These are phyloP conservation scores for Zymoseptoria crescenta DNA, from an alignment of 2,329 filamentous ascomycete species.

Conservation along the genomic window DNA sequence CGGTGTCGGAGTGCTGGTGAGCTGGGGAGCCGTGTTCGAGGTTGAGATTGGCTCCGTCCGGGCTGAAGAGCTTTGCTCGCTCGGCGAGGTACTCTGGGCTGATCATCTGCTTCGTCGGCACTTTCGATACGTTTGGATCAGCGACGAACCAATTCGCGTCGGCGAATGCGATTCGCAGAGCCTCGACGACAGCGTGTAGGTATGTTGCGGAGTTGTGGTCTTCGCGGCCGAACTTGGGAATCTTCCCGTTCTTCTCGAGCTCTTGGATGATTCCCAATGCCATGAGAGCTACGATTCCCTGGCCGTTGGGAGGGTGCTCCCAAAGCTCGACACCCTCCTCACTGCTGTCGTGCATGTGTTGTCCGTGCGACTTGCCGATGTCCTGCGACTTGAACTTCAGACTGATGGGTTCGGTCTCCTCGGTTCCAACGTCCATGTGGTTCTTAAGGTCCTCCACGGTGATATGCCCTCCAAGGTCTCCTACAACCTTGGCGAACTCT, in stretches of 20 bases:
- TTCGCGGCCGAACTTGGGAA: slow-evolving; percentile 58
- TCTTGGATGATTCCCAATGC: slow-evolving; percentile 85
- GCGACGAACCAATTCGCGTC: slow-evolving; percentile 87
- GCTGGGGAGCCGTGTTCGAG: slow-evolving; percentile 73
- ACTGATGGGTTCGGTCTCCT: slow-evolving; percentile 78
- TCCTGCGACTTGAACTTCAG: slow-evolving; percentile 48
- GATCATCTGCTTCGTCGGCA: slow-evolving; percentile 64
- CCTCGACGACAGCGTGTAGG: slow-evolving; percentile 80
- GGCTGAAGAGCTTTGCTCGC: slow-evolving; percentile 56
- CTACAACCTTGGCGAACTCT: slow-evolving; percentile 69
- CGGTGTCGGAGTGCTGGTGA: slow-evolving; percentile 79
- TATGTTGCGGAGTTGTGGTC: slow-evolving; percentile 72
- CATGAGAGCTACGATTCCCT: slow-evolving; percentile 92
- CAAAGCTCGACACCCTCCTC: slow-evolving; percentile 68
- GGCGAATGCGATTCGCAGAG: slow-evolving; percentile 79
- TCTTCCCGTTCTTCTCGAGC: slow-evolving; percentile 66
- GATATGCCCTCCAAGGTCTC: slow-evolving; percentile 67
- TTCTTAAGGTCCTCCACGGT: slow-evolving; percentile 71
- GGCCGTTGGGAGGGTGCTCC: slow-evolving; percentile 95
- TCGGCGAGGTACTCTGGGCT: slow-evolving; percentile 66
- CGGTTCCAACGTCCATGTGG: slow-evolving; percentile 64
- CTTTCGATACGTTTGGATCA: slow-evolving; percentile 64
- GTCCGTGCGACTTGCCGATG: slow-evolving; percentile 47
- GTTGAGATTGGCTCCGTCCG: slow-evolving; percentile 44
- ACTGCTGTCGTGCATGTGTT: slow-evolving; percentile 38